Evolutionary conservation across 352 stramenopile genomes (phyloP).

Genomic region (Thraustotheca clavata): DNA sequence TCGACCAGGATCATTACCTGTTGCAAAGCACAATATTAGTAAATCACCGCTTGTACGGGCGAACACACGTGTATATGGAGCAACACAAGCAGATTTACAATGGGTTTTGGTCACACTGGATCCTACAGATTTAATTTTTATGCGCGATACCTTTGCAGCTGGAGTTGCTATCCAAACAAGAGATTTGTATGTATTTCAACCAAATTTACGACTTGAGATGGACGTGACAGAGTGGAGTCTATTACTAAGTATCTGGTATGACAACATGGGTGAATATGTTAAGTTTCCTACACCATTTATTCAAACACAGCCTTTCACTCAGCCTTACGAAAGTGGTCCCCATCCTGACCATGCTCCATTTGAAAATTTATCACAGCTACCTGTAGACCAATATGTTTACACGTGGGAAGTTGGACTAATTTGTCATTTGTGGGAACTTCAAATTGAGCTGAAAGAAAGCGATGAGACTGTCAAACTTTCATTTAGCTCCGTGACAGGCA

Average conservation of each 20-base stretch:
- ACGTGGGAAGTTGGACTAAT: slow-evolving; percentile 17
- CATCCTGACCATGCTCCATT: slow-evolving; percentile 6
- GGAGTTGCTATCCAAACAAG: not conserved
- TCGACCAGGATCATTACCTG: not conserved
- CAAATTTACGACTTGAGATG: not conserved
- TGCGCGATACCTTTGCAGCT: not conserved
- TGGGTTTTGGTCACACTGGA: not conserved
- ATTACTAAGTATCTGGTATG: slow-evolving; percentile 14
- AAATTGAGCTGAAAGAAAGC: not conserved
- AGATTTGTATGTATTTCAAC: slow-evolving; percentile 10
- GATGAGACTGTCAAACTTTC: not conserved
- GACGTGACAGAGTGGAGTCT: slow-evolving; percentile 7
- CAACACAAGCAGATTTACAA: not conserved
- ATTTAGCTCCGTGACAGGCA: not conserved
- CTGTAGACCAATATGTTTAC: not conserved
- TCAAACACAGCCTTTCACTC: not conserved
- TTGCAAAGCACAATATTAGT: not conserved
- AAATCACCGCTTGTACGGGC: not conserved
- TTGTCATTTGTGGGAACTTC: slow-evolving; percentile 1
- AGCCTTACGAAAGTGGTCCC: not conserved
- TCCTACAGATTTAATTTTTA: not conserved
- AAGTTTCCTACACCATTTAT: slow-evolving; percentile 10
- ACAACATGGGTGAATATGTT: slow-evolving; percentile 19
- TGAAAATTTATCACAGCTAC: not conserved
- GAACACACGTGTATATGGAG: not conserved